Evolutionary conservation across 345 rosid species (phyloP).

Genomic region (Dovyalis caffra): DNA sequence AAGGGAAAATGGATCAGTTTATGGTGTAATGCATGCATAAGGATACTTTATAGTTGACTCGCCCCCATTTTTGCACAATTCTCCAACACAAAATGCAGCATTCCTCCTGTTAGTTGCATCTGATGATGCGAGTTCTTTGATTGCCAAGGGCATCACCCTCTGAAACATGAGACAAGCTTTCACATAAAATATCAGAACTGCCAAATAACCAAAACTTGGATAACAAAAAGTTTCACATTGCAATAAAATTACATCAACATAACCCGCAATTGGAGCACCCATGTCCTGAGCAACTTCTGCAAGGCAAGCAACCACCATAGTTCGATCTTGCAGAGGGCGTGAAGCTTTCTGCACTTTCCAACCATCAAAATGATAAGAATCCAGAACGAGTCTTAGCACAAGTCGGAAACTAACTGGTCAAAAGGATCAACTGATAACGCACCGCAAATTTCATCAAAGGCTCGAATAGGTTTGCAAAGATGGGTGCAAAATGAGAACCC

Average conservation of each 20-base stretch:
- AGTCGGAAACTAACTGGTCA: slow-evolving; percentile 6
- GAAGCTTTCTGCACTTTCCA: slow-evolving; percentile 63
- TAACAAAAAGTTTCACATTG: background rate
- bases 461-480: slow-evolving; percentile 79
- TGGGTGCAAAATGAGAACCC: slow-evolving; percentile 91
- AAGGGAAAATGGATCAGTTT: background rate
- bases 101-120: slow-evolving; percentile 94
- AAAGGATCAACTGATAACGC: slow-evolving; percentile 28
- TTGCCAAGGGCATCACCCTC: slow-evolving; percentile 90
- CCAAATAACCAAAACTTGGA: background rate
- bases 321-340: slow-evolving; percentile 83
- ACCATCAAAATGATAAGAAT: slow-evolving; percentile 22
- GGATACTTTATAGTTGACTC: slow-evolving; percentile 87
- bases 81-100: slow-evolving; percentile 98
- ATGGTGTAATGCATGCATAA: slow-evolving; percentile 23
- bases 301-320: slow-evolving; percentile 98
- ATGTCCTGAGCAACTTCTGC: slow-evolving; percentile 99
- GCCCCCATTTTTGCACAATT: slow-evolving; percentile 92
- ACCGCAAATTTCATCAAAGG: slow-evolving; percentile 96
- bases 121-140: slow-evolving; percentile 79
- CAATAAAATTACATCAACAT: slow-evolving; percentile 68
- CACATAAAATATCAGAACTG: background rate
- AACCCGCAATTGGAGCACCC: slow-evolving; percentile 91
- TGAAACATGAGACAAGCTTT: slow-evolving; percentile 41
- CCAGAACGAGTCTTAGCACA: background rate